Base-by-base conservation (phyloP, 306 rosid genomes). In the Pyrus communis region DNA sequence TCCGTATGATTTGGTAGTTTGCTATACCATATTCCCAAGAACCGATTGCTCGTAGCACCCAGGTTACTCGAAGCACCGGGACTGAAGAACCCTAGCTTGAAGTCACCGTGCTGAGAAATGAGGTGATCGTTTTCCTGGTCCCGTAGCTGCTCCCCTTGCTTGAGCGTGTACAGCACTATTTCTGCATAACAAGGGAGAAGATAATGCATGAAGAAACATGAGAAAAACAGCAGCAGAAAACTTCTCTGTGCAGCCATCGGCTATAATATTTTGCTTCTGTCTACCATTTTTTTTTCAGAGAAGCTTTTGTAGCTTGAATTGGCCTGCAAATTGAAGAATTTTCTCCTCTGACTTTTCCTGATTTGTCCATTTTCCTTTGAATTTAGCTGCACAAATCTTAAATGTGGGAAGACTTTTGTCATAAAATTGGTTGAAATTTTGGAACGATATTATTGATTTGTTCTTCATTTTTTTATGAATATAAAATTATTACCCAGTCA, bases 21-120 rank as follows among this genome's bases (percentile, higher is more conserved):
- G 61, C 51, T 5, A 71, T 76, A 81, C 84, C 81, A 76, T 76
- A 81, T 54, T 42, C 81, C 80, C 69, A 81, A 65, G 78, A 70
- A 71, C 9, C 67, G 59, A 23, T 62, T 22, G 52, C 67, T 78
- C 7, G 77, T 42, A 22, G 11, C 55, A 42, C 71, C 72, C 2
- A 63, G 64, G 15, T 46, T 33, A 46, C 84, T 75, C 15, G 77
- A 62, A 28, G 21, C 43, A 2, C 81, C 77, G 5, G 84, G 84
- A 55, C 74, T 67, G 69, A 70, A 76, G 69, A 81, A 81, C 43
- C 84, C 84, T 64, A 81, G 33, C 62, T 76, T 64, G 69, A 63
- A 76, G 58, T 38, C 6, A 30, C 77, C 80, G 19, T 55, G 52
- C 19, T 46, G 30, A 22, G 84, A 81, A 55, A 81, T 63, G 28